Evolutionary conservation across 208 protist species (phyloP).

Genomic region (Angomonas deanei): DNA sequence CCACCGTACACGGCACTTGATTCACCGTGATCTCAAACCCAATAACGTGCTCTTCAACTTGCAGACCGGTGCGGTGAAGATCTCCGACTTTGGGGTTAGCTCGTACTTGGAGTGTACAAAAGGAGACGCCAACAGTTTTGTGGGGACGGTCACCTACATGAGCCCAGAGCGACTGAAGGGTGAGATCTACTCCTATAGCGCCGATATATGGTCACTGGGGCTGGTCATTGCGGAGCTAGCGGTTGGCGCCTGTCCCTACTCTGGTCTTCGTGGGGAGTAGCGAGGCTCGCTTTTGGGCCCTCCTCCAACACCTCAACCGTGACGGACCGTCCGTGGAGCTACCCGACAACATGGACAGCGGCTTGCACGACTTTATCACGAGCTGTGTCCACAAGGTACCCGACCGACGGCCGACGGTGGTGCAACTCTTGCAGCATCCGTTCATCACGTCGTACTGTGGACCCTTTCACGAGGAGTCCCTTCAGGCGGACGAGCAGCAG

Average conservation of each 20-base stretch:
- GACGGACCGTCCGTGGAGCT: constrained; percentile 53
- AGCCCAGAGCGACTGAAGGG: constrained; percentile 90
- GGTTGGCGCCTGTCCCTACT: constrained; percentile 79
- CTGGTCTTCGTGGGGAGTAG: constrained; percentile 39
- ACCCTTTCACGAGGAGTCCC: not conserved
- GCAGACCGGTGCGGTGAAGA: constrained; percentile 73
- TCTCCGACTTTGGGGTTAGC: constrained; percentile 94
- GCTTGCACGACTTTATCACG: constrained; percentile 64
- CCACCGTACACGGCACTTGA: constrained; percentile 80
- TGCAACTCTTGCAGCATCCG: constrained; percentile 60
- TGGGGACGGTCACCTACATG: constrained; percentile 94
- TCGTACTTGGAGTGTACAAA: constrained; percentile 83
- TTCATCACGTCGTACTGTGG: constrained; percentile 45
- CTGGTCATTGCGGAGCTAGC: constrained; percentile 88
- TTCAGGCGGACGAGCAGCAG: not conserved
- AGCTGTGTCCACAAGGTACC: constrained; percentile 56
- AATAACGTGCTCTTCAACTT: constrained; percentile 95
- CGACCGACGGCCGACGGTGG: constrained; percentile 52
- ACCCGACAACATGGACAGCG: constrained; percentile 39
- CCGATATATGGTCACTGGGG: constrained; percentile 92
- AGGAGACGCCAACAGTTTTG: constrained; percentile 81
- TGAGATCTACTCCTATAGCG: constrained; percentile 83
- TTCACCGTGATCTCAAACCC: constrained; percentile 98
- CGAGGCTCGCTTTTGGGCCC: constrained; percentile 80
- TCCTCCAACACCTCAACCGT: constrained; percentile 76